Base-by-base conservation (phyloP, 768 basidiomycete species). In the Candolleomyces efflorescens region DNA sequence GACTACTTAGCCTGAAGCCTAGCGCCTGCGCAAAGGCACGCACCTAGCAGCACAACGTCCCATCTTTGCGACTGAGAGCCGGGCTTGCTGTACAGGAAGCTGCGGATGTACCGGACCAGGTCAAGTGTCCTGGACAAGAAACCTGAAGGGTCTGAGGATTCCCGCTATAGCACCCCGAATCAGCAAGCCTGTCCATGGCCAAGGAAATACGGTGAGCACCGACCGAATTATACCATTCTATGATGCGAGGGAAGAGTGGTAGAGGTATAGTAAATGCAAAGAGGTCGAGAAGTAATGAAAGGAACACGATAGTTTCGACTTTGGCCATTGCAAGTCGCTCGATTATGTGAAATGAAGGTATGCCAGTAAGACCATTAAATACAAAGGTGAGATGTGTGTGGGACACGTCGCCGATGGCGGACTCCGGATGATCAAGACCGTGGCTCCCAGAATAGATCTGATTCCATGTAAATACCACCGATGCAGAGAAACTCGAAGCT, bases 191-290 rank as follows among this genome's bases (percentile, higher is more conserved):
- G 37, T 15, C 44, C 22, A 13, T 26, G 20, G 36, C 39, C 36
- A 27, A 55, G 46, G 23, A 11, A 45, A 9, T 11, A 2, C 18
- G 51, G 38, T 41, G n/a, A 22, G 17, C 23, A 70, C 82, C 65
- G 62, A 89, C 90, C 67, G 84, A 71, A 1, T 86, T 87, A 68
- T 94, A 95, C 90, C 90, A 94, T 73, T 95, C 88, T 44, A 97
- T 94, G 51, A 98, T 78, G n/a, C 95, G 85, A n/a, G 96, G 96
- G 71, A 98, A 98, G 27, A 98, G 82, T 20, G 96, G 96, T n/a
- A 98, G 79, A 10, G 94, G 94, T 47, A 96, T 90, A 22, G 93
- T 97, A 72, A 95, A 96, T 12, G 93, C 92, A 80, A 79, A 75
- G 22, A 99, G 83, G 71, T 99, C 96, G 43, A 98, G 80, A 23